Evolutionary conservation across 768 basidiomycete genomes (phyloP), one percentile per base, ranked within the genome.

Genomic region (Tephrocybe rancida): DNA sequence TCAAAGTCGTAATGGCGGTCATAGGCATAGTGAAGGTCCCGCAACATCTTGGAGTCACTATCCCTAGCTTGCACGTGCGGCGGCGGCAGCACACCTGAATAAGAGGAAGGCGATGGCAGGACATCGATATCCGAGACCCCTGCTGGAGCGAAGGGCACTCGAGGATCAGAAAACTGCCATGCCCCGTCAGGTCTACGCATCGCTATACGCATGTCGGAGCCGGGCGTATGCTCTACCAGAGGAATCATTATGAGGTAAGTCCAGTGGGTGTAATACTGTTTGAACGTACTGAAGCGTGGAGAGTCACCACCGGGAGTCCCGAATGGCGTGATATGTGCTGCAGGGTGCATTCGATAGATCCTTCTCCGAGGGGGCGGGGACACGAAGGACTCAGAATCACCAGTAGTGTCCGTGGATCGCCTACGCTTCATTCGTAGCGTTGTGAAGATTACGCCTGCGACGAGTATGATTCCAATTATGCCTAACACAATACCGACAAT

Each of bases 181-280:
- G 75, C 78, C 19, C 84, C 83, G 55, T 84, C 80, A 8, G 76
- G 67, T 38, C 78, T 71, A 43, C 82, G 76, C 38, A 70, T 65
- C 1, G 83, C 83, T 34, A 83, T 78, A 19, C 83, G 82, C 83
- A 85, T 84, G 63, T 80, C 77, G 52, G 70, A 64, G 11, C 82
- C 82, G 0, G 82, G 81, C 18, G 64, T 74, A 58, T 80, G 81
- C 30, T 73, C 83, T 84, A 26, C 24, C 37, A 43, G 1, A 18
- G 35, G 19, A 44, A 25, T 32, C 24, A 7, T 26, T 30, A 18
- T 38, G 25, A 18, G 14, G 2, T 14, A 16, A 37, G 29, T 1
- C n/a, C 35, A 30, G 29, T 24, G 34, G 43, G 10, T 48, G 46
- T 32, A 24, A 9, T 27, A 30, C 5, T 3, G 44, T n/a, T 18